A percentile compares a stretch with the other conserved stretches of the same genome.
Conservation (phyloP, 2,329 filamentous ascomycete species). For the Colletotrichum orchidophilum region DNA sequence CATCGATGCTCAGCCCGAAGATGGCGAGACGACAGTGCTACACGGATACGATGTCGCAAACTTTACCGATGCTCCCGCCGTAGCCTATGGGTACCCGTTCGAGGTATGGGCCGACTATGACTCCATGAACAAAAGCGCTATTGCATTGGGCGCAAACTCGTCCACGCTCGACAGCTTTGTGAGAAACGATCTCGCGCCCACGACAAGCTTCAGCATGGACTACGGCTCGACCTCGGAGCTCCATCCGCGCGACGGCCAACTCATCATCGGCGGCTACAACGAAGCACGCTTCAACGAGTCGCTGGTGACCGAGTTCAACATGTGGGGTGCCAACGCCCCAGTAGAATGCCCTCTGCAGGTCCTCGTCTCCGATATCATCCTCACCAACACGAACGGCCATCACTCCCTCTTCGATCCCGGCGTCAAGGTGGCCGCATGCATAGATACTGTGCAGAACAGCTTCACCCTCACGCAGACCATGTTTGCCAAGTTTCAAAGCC, state of each 20-base stretch:
- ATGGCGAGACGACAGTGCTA: conserved; percentile 23
- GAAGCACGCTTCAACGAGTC: conserved; percentile 30
- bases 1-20: conserved; percentile 16
- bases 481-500: conserved; percentile 20
- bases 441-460: conserved; percentile 35
- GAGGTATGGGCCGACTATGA: conserved; percentile 35
- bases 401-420: conserved; percentile 32
- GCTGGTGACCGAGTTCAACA: conserved; percentile 18
- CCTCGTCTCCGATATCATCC: conserved; percentile 30
- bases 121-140: conserved; percentile 33
- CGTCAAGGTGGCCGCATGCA: conserved; percentile 31
- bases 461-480: conserved; percentile 33
- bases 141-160: conserved; percentile 33
- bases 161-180: conserved; percentile 31
- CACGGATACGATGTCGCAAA: conserved; percentile 31
- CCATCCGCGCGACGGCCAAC: conserved; percentile 30
- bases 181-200: conserved; percentile 18
- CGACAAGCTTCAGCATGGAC: conserved; percentile 26
- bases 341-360: conserved; percentile 33
- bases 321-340: conserved; percentile 27
- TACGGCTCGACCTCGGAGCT: conserved; percentile 33
- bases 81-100: conserved; percentile 27
- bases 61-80: conserved; percentile 32
- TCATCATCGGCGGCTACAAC: conserved; percentile 33
- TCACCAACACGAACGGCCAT: conserved; percentile 33